These are phyloP conservation scores for Bathelium albidoporum DNA, from an alignment of 495 filamentous ascomycete species.

Conservation along the genomic window DNA sequence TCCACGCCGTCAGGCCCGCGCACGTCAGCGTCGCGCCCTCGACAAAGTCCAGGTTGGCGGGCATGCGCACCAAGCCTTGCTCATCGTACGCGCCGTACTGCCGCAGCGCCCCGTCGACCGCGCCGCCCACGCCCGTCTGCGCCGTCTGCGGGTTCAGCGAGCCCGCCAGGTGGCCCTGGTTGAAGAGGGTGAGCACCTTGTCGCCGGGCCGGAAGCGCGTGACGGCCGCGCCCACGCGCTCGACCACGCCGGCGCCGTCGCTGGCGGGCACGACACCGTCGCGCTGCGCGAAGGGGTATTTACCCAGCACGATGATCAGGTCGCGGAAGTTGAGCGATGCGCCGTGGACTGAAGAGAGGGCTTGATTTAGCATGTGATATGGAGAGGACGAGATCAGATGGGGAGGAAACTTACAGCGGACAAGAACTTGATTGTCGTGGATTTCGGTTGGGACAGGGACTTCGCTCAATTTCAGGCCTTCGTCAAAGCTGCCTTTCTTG, in stretches of 20 bases:
- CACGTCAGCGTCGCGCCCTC: conserved; percentile 62
- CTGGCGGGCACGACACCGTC: conserved; percentile 57
- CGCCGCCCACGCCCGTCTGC: conserved; percentile 57
- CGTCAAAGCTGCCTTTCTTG: conserved; percentile 48
- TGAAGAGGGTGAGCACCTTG: conserved; percentile 67
- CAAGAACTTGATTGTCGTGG: conserved; percentile 63
- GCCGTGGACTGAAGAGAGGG: conserved; percentile 46
- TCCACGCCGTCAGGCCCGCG: conserved; percentile 73
- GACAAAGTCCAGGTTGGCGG: conserved; percentile 47
- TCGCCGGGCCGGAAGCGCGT: conserved; percentile 59
- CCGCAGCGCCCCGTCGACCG: conserved; percentile 58
- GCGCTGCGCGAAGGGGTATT: conserved; percentile 53
- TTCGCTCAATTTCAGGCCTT: conserved; percentile 42
- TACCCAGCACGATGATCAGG: conserved; percentile 61
- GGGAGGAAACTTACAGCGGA: conserved; percentile 37
- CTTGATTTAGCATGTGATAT: not conserved
- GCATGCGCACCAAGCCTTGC: conserved; percentile 55
- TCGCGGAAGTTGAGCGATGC: conserved; percentile 80
- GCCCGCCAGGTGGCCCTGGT: conserved; percentile 62
- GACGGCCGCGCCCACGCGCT: conserved; percentile 58
- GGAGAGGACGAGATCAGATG: not conserved
- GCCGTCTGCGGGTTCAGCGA: conserved; percentile 35
- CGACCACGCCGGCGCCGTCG: conserved; percentile 68
- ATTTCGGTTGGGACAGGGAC: conserved; percentile 44
- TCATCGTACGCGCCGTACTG: conserved; percentile 64